Evolutionary conservation across 495 filamentous ascomycete species (phyloP), one percentile per base, ranked within the genome.

Genomic region (Parmelia sp.): DNA sequence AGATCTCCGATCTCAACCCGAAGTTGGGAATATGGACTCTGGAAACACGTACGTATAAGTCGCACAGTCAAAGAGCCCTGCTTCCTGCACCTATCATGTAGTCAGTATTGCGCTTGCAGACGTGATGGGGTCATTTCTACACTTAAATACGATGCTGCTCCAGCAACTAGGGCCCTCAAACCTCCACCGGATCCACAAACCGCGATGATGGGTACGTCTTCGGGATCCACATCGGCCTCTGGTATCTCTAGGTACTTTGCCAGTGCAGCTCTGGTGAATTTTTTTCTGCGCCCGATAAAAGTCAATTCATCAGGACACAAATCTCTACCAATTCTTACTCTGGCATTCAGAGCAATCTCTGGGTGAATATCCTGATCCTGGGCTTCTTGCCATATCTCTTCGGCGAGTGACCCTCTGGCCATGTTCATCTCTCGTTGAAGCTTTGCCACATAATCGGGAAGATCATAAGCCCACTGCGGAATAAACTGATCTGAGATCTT

Each of bases 141-240:
- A 37, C 90, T 89, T 19, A 92, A 76, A 61, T 90, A 89, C 2
- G 90, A 96, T 17, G 92, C 90, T 0, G 90, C 83, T 0, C 94
- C 91, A 19, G 94, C 93, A 12, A 97, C 90, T 57, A 98, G 80
- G 0, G 94, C 93, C 36, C 94, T 80, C 25, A 98, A 76, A 9
- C 94, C 94, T 53, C 94, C 94, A 7, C 94, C 94, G 0, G 92
- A 96, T 39, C 92, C 91, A 67, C 92, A 95, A 77, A 96, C 85
- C 17, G 91, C 93, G 72, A 98, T 96, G 27, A 86, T 82, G 10
- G 94, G 94, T 19, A 97, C 86, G 77, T 98, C 94, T 44, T 96
- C 89, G 0, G 90, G 89, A 71, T 97, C 83, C n/a, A 98, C 84
- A 25, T 96, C 90, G 19, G 80, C 73, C 69, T 89, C 90, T 0